Evolutionary conservation across 306 rosid species (phyloP).

Genomic region (Senna tora): DNA sequence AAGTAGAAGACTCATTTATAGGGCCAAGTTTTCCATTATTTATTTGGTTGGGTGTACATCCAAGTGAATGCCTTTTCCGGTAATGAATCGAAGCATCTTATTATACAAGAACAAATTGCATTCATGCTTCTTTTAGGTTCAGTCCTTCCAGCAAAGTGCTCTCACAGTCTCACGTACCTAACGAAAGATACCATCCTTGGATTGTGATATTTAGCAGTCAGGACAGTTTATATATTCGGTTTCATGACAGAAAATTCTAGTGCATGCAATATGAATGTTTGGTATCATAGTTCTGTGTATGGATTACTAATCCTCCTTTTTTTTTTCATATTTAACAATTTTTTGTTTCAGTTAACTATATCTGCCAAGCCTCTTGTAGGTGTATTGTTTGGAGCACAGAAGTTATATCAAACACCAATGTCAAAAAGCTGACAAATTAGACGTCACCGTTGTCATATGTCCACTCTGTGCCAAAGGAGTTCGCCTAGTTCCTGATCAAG

Average conservation of each 20-base stretch:
- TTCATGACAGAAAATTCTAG: not conserved
- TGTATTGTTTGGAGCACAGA: constrained; percentile 75
- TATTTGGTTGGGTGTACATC: not conserved
- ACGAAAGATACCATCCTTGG: not conserved
- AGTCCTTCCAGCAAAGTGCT: constrained; percentile 3
- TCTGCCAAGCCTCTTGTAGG: constrained; percentile 44
- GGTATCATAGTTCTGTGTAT: not conserved
- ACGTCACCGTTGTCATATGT: constrained; percentile 76
- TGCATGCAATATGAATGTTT: constrained; percentile 1
- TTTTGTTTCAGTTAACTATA: constrained; percentile 3
- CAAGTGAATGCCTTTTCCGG: not conserved
- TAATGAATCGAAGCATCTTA: not conserved
- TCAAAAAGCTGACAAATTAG: constrained; percentile 56
- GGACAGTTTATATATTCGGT: constrained; percentile 3
- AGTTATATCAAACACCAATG: constrained; percentile 65
- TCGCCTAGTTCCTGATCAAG: constrained; percentile 70
- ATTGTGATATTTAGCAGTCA: not conserved
- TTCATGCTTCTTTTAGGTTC: constrained; percentile 11
- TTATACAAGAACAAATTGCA: constrained; percentile 3
- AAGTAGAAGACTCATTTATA: not conserved
- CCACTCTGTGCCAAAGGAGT: constrained; percentile 82
- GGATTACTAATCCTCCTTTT: not conserved
- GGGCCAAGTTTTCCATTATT: not conserved
- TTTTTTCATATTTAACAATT: not conserved
- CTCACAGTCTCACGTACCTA: not conserved